phyloP scores from a whole-genome alignment of 2,329 filamentous ascomycete species.

The Apiospora marii region DNA sequence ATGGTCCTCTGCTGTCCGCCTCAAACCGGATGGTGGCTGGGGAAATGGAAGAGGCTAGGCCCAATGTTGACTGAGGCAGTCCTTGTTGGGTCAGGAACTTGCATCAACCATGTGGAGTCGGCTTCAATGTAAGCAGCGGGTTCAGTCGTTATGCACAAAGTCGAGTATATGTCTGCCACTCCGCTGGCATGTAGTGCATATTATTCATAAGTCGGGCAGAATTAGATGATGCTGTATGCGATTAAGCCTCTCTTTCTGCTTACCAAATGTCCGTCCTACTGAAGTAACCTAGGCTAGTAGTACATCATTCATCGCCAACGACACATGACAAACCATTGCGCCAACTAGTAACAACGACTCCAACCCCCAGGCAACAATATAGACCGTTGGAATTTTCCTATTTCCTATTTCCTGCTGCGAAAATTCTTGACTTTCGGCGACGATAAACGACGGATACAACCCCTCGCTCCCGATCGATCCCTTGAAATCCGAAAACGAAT shows the following conservation, averaged over 20 bases:
- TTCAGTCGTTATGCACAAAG: background rate
- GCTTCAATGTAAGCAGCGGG: background rate
- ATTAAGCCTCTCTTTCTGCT: background rate
- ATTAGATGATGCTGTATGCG: background rate
- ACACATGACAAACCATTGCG: constrained; percentile 19
- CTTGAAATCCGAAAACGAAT: background rate
- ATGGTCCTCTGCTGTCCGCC: background rate
- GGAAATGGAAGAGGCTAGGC: background rate
- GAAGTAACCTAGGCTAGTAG: background rate
- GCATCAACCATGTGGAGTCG: background rate
- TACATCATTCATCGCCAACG: constrained; percentile 22
- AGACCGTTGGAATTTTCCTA: background rate
- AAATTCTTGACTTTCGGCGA: background rate
- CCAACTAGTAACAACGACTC: constrained; percentile 12
- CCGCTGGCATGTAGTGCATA: background rate
- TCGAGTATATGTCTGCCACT: background rate
- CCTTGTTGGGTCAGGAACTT: constrained; percentile 2
- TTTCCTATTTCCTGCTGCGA: background rate
- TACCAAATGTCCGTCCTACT: background rate
- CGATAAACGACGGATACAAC: background rate
- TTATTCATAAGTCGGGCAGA: background rate
- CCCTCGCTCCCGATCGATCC: background rate
- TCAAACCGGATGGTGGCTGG: background rate
- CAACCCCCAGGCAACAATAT: constrained; percentile 18
- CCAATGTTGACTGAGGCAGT: background rate